Evolutionary conservation across 169 alveolate genomes (phyloP), one percentile per base, ranked within the genome.

Genomic region (Eimeria mitis): DNA sequence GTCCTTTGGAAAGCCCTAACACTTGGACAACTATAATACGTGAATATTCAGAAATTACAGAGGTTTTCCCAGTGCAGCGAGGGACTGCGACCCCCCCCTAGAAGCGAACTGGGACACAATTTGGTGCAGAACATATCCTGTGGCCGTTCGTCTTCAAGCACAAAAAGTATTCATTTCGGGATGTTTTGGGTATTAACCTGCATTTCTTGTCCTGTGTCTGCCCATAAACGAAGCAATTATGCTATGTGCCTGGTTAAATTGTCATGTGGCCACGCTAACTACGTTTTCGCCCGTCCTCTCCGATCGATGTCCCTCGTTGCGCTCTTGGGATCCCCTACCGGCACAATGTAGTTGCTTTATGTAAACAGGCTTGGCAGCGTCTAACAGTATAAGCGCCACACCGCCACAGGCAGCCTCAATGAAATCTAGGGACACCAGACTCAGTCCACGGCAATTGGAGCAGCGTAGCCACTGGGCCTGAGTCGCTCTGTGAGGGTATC

Each of bases 121-220:
- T 78, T 78, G 88, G 88, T 78, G 88, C 88, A 78, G 47, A 44
- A 31, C 25, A 78, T 44, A n/a, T 25, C 70, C 31, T 78, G 68
- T 14, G 44, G 88, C 23, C 68, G 25, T 23, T n/a, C 31, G 70
- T 19, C 54, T 28, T 56, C 54, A 21, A 25, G 90, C 56, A 34
- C 31, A 54, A 34, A 52, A 31, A 28, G 2, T 13, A 37, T 83
- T 52, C 90, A 54, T 14, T n/a, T 40, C 52, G 14, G 34, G 6
- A 37, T 0, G n/a, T 6, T 19, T 7, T 83, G 56, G 68, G 76
- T 54, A 13, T 4, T 56, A 31, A 34, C 31, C 75, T 34, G 75
- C 44, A 40, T 56, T 56, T 23, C 49, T 83, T 34, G 90, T 6
- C 47, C 23, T 59, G 56, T 9, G 11, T 31, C 47, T 83, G 19